Evolutionary conservation across 139 green algal species (phyloP).

Genomic region (Spirogloea muscicola): DNA sequence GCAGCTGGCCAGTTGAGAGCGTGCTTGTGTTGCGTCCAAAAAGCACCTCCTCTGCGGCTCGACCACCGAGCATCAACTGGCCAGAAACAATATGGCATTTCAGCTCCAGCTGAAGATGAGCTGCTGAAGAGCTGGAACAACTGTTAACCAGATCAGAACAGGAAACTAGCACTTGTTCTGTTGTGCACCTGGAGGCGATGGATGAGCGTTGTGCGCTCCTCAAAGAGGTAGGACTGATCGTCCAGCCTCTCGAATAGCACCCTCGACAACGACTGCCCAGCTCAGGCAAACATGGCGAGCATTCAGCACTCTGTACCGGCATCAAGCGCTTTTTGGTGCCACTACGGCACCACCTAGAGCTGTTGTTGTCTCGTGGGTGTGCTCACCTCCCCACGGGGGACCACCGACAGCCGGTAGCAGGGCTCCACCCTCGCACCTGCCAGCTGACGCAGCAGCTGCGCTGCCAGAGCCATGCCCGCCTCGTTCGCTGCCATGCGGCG

Average conservation of each 20-base stretch:
- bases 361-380: too few relatives aligned
- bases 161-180: not conserved
- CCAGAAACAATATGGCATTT: not conserved
- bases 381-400: constrained; percentile 31
- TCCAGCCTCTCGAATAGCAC: constrained; percentile 14
- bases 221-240: constrained; percentile 5
- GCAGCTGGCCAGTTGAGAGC: not conserved
- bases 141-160: not conserved
- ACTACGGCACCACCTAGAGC: too few relatives aligned
- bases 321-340: too few relatives aligned
- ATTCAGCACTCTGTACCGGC: too few relatives aligned
- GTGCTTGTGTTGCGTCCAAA: constrained; percentile 67
- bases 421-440: constrained; percentile 27
- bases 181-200: constrained; percentile 6
- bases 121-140: not conserved
- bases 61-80: constrained; percentile 72
- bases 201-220: not conserved
- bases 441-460: constrained; percentile 18
- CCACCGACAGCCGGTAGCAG: constrained; percentile 38
- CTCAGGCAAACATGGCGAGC: not conserved
- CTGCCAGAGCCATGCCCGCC: constrained; percentile 40
- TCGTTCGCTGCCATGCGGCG: constrained; percentile 41
- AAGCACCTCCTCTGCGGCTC: constrained; percentile 90
- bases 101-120: not conserved
- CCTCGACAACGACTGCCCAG: not conserved